Evolutionary conservation across 768 basidiomycete species (phyloP), one percentile per base, ranked within the genome.

Genomic region (Boletus sp.): DNA sequence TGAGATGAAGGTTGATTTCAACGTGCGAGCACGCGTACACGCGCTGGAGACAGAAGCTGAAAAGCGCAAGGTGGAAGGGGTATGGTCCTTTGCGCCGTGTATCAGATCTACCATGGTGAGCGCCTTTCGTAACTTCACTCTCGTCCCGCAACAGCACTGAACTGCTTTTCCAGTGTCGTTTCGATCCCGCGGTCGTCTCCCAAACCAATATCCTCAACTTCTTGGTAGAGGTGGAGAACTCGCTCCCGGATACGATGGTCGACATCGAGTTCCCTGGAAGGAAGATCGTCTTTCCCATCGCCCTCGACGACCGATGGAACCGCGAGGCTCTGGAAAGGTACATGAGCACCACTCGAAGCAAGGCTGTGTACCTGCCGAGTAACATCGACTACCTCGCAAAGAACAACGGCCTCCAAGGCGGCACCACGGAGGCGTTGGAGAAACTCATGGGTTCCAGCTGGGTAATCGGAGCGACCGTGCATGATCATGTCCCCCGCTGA

Each of bases 341-440:
- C 66, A 84, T 81, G 79, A 71, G 67, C 7, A 78, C 80, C 0
- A 80, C 74, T 0, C 74, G 87, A 10, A 75, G 79, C 47, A 78
- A 78, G 49, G 86, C 86, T 0, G 83, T 82, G 1, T 90, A 89
- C 67, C 71, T 90, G 0, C 87, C 86, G 0, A 84, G 81, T 65
- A 89, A 90, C 60, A 71, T 87, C 36, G 82, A 85, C 39, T 88
- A 88, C 62, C 76, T 89, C 2, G 84, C 84, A 1, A 73, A 71
- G 39, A 86, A 85, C 44, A 87, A 86, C 60, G 85, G 85, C 0
- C 70, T 87, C 10, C 60, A 71, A 14, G 75, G 74, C 33, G 76
- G 75, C 6, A 60, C 75, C 2, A 66, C 69, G 17, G 82, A 82
- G 36, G 79, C 77, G 0, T 59, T 83, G 49, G 66, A 72, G 20